A percentile compares a stretch with the other conserved stretches of the same genome.
Evolutionary conservation across 1,284 basidiomycete species (phyloP).

Genomic region (Ganoderma lingzhi): DNA sequence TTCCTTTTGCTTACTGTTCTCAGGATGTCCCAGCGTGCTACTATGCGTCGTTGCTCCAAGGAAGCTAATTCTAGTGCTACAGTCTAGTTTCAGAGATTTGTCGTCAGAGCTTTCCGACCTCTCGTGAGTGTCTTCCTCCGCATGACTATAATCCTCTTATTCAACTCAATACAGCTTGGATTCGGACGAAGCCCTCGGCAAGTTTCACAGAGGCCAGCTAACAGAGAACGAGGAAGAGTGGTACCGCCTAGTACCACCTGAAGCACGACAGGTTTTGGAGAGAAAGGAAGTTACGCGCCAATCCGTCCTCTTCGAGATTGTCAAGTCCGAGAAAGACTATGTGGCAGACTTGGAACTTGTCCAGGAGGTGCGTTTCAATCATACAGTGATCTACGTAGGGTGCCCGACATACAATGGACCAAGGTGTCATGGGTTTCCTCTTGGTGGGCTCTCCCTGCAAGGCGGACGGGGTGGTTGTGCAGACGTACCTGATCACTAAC

Average conservation of each 20-base stretch:
- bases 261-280: slow-evolving; percentile 72
- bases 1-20: background rate
- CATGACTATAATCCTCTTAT: slow-evolving; percentile 24
- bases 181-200: slow-evolving; percentile 68
- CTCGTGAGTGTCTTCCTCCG: slow-evolving; percentile 53
- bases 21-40: background rate
- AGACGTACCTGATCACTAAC: background rate
- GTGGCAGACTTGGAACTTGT: slow-evolving; percentile 77
- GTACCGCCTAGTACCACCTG: slow-evolving; percentile 75
- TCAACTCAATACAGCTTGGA: slow-evolving; percentile 50
- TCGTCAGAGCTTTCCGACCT: slow-evolving; percentile 60
- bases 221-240: slow-evolving; percentile 75
- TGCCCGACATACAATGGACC: slow-evolving; percentile 12
- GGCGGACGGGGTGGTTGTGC: background rate
- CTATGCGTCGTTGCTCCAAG: background rate
- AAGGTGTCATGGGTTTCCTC: background rate
- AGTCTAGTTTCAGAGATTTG: slow-evolving; percentile 42
- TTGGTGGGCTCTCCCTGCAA: background rate
- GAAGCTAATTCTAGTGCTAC: slow-evolving; percentile 9
- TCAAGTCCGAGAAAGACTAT: slow-evolving; percentile 85
- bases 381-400: background rate
- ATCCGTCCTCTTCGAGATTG: slow-evolving; percentile 82
- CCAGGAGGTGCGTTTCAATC: slow-evolving; percentile 57
- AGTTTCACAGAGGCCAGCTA: slow-evolving; percentile 71
- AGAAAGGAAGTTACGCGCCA: slow-evolving; percentile 81